A percentile compares a stretch with the other conserved stretches of the same genome.
Conservation (phyloP, 2,329 filamentous ascomycete species). For the Stemphylium lycopersici region DNA sequence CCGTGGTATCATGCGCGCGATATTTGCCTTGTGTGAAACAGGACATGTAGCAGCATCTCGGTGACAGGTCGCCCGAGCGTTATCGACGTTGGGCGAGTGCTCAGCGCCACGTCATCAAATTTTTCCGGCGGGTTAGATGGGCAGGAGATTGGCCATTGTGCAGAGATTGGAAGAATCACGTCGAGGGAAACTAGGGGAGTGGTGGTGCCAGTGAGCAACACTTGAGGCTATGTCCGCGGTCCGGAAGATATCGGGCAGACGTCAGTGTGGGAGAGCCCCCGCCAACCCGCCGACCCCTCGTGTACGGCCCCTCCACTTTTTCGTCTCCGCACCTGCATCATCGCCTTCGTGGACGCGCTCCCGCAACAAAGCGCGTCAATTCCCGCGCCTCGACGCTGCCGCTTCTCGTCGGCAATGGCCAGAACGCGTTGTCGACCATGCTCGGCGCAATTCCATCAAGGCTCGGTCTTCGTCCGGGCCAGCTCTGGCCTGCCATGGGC, state of each 20-base stretch:
- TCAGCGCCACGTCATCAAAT: neutral
- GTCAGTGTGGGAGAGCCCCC: conserved; percentile 10
- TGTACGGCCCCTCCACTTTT: conserved; percentile 27
- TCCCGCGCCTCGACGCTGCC: neutral
- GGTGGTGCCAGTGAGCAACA: neutral
- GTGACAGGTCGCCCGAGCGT: conserved; percentile 17
- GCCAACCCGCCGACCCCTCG: conserved; percentile 29
- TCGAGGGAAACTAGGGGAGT: neutral
- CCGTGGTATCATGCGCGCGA: too few species aligned
- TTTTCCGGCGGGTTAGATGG: neutral
- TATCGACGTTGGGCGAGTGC: neutral
- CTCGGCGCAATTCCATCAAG: conserved; percentile 4
- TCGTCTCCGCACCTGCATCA: conserved; percentile 27
- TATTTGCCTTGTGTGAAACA: neutral
- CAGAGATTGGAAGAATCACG: neutral
- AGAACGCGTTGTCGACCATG: conserved; percentile 1
- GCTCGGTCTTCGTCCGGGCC: conserved; percentile 12
- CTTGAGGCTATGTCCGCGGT: conserved; percentile 28
- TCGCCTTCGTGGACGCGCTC: conserved; percentile 18
- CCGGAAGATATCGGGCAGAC: conserved; percentile 36
- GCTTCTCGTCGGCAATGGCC: conserved; percentile 1
- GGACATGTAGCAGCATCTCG: conserved; percentile 1
- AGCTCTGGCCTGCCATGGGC: conserved; percentile 9
- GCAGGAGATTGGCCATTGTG: neutral
- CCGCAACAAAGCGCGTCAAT: conserved; percentile 36